Percentiles rank a stretch among this genome's conserved stretches.
Conservation (phyloP, 2,329 filamentous ascomycete species). For the Trichoderma oligosporum region DNA sequence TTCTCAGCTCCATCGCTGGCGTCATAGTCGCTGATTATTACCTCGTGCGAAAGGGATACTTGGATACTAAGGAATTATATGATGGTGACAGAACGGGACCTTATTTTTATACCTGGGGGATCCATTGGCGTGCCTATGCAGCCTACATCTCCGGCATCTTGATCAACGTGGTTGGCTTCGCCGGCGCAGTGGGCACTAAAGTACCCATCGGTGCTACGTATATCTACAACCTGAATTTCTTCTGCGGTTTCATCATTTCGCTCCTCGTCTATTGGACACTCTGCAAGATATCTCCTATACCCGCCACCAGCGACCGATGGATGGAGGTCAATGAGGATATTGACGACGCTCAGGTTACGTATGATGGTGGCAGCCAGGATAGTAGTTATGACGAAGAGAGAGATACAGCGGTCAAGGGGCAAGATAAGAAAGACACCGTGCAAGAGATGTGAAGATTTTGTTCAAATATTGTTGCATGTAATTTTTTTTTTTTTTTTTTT, state of each 20-base stretch:
- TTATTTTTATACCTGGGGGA: constrained; percentile 70
- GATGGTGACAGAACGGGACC: constrained; percentile 61
- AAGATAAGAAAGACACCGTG: constrained; percentile 2
- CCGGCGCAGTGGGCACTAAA: constrained; percentile 65
- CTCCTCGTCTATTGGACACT: constrained; percentile 64
- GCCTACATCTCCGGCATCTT: constrained; percentile 81
- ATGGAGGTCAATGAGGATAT: constrained; percentile 68
- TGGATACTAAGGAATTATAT: constrained; percentile 76
- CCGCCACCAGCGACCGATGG: constrained; percentile 72
- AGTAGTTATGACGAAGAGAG: constrained; percentile 16
- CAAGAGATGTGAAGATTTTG: background rate
- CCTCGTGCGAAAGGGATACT: constrained; percentile 74
- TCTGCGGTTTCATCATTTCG: constrained; percentile 74
- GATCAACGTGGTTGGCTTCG: constrained; percentile 90
- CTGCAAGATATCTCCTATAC: constrained; percentile 66
- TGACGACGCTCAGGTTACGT: constrained; percentile 49
- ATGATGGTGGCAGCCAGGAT: constrained; percentile 40
- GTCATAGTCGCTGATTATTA: constrained; percentile 90
- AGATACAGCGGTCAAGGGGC: background rate
- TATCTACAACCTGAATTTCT: constrained; percentile 89
- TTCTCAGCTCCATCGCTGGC: constrained; percentile 90
- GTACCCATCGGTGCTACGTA: constrained; percentile 79
- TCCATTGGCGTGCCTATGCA: constrained; percentile 79
- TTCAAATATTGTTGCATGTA: background rate
- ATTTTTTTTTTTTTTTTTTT: background rate